These are phyloP conservation scores for Trichophyton verrucosum DNA, from an alignment of 2,329 filamentous ascomycete species.

Conservation along the genomic window DNA sequence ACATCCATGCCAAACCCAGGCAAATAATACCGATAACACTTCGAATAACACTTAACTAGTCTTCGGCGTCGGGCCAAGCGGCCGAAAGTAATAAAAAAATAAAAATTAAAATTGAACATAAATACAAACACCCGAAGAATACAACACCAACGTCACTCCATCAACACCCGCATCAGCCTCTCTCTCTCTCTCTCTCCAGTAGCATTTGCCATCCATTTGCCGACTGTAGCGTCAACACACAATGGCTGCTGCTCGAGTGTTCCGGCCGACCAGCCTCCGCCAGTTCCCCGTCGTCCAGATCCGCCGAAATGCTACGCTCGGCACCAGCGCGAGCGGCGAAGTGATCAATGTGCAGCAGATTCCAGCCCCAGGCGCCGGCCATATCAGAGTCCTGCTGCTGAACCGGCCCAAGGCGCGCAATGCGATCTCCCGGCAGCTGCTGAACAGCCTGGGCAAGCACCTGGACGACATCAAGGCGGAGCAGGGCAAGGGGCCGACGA, in stretches of 20 bases:
- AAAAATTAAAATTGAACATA: too few relatives aligned
- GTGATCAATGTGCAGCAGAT: constrained; percentile 58
- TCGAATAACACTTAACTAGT: not conserved
- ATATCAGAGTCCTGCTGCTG: constrained; percentile 77
- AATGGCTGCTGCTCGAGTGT: constrained; percentile 24
- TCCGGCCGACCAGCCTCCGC: constrained; percentile 16
- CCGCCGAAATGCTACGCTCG: constrained; percentile 23
- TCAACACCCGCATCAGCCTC: not conserved
- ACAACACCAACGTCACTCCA: not conserved
- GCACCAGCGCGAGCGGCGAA: constrained; percentile 23
- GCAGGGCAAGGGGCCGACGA: constrained; percentile 47
- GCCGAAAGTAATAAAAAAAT: not conserved
- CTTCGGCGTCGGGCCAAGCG: not conserved
- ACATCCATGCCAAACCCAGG: too few relatives aligned
- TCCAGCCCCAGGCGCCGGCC: constrained; percentile 64
- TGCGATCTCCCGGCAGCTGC: constrained; percentile 70
- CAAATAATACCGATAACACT: too few relatives aligned
- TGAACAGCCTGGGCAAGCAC: constrained; percentile 58
- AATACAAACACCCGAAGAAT: not conserved
- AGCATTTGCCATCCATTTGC: too few relatives aligned
- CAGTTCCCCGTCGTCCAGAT: constrained; percentile 16
- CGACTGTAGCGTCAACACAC: not conserved
- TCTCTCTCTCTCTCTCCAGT: not conserved
- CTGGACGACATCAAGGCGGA: constrained; percentile 58
- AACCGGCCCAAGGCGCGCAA: constrained; percentile 79